Base-by-base conservation (phyloP, 2,329 filamentous ascomycete species). In the Hymenoscyphus albidus region DNA sequence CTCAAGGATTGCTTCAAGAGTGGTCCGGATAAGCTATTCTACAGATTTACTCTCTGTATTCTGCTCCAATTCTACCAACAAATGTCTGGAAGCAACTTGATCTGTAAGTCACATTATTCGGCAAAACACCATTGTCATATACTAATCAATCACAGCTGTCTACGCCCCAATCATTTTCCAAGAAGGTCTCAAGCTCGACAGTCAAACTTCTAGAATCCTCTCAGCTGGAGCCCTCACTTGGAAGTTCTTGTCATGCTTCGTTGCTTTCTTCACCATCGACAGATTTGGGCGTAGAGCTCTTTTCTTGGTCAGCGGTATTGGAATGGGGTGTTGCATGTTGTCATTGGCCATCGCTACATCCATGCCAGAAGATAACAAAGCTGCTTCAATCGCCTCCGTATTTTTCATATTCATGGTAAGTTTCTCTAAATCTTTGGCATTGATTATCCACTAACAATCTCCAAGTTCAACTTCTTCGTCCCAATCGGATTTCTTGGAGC, bases 201-300 rank as follows among this genome's bases (percentile, higher is more conserved):
- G 78, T 61, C 70, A 80, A 3, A 76, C 81, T 1, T 81, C 86
- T 0, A 75, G 85, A 0, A 84, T 85, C 40, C 70, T 82, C 18
- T 83, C 81, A 5, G 70, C 66, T 18, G 69, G 66, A 31, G 82
- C 82, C 13, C 74, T 85, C 39, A 85, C 83, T 5, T 86, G 81
- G 79, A 85, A 85, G 71, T 83, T 84, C 70, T 69, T 84, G 22
- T 81, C 80, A 39, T 81, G 79, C 18, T 68, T 70, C 40, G 67
- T 72, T 1, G 65, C 69, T 2, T 71, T 70, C 61, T 90, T 90
- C 70, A 90, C 88, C 0, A 78, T 91, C 0, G 88, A 91, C 72
- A 81, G 84, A 0, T 88, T 91, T 63, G 88, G 88, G 9, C 82
- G 88, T 10, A 81, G 88, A 44, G 78, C 80, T 54, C 81, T 83